Evolutionary conservation across 169 alveolate species (phyloP), one percentile per base, ranked within the genome.

Genomic region (Miamiensis avidus): DNA sequence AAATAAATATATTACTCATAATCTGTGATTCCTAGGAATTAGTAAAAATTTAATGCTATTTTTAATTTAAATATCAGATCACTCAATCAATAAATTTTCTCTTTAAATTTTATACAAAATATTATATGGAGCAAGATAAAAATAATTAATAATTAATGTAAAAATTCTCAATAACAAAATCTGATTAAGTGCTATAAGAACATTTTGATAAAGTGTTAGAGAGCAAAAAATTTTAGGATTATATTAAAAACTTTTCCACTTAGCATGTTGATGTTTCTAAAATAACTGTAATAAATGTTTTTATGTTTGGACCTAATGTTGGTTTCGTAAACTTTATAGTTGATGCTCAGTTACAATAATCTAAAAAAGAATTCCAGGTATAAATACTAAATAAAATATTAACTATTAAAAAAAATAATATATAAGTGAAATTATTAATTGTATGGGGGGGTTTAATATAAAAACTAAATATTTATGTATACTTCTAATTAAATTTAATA

Each of bases 251-350:
- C 16, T 79, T 79, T 29, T 69, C 34, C 27, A 79, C 33, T 0
- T 29, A 65, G 4, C 65, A 72, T 29, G 82, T 81, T 29, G 84
- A 49, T 20, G 64, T 86, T 0, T 64, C 49, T n/a, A 64, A 82
- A 28, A 64, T 79, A 26, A 75, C 81, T n/a, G 65, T 86, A 30
- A 34, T 73, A 31, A 72, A 74, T 75, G 84, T 86, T 1, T 86
- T 81, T 75, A 75, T 79, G 87, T 86, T 86, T 75, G 90, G 90
- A 28, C 83, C 77, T 29, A 82, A 82, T 75, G 87, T 86, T 31
- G 90, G 90, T 6, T 86, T 86, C 75, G 75, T 86, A 16, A 81
- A 78, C 81, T 65, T 86, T 0, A 30, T 29, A n/a, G 84, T 75
- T 25, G 90, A 86, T 31, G 82, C 83, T 4, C 31, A 81, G 30